phyloP scores from a whole-genome alignment of 2,329 filamentous ascomycete species.

The Ophiostoma ulmi region DNA sequence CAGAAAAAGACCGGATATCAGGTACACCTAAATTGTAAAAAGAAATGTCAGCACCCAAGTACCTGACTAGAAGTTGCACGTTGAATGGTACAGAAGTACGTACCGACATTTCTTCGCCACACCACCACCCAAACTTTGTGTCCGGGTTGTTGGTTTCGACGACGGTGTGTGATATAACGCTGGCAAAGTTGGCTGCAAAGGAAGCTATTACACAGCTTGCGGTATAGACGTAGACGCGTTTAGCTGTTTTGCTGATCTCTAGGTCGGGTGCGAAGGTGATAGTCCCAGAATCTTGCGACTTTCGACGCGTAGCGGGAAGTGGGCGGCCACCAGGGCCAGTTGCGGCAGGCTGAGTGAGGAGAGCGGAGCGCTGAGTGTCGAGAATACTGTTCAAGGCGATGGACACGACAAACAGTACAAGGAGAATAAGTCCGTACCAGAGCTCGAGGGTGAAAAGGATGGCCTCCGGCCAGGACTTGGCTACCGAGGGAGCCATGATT shows the following conservation, averaged over 20 bases:
- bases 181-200: conserved; percentile 68
- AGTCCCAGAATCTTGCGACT: conserved; percentile 37
- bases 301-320: conserved; percentile 62
- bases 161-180: conserved; percentile 71
- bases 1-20: conserved; percentile 26
- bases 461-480: conserved; percentile 37
- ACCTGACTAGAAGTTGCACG: neutral
- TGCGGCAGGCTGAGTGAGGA: conserved; percentile 38
- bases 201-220: conserved; percentile 66
- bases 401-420: conserved; percentile 47
- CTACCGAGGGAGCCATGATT: conserved; percentile 24
- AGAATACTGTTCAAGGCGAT: conserved; percentile 51
- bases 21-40: conserved; percentile 25
- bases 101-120: conserved; percentile 52
- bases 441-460: conserved; percentile 47
- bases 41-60: conserved; percentile 9
- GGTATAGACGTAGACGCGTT: conserved; percentile 69
- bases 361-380: conserved; percentile 34
- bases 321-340: conserved; percentile 86
- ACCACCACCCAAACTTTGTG: conserved; percentile 64
- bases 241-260: conserved; percentile 61
- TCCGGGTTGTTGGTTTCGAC: conserved; percentile 46
- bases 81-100: conserved; percentile 22
- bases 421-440: conserved; percentile 49
- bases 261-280: conserved; percentile 18